Evolutionary conservation across 306 rosid species (phyloP).

Genomic region (Prosopis cineraria): DNA sequence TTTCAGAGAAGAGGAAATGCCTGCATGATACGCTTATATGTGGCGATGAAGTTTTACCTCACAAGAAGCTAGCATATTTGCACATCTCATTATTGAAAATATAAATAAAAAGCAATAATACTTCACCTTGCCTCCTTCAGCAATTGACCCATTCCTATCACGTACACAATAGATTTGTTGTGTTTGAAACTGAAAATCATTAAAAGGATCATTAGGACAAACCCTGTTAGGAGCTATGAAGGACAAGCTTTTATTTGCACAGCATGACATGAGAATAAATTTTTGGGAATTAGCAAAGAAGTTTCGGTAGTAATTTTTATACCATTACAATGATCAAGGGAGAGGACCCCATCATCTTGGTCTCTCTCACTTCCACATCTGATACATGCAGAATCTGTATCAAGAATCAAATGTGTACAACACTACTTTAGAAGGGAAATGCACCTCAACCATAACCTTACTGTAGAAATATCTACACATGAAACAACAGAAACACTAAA

Average conservation of each 20-base stretch:
- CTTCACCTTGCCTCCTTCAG: constrained; percentile 91
- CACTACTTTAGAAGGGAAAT: constrained; percentile 3
- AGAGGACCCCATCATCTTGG: constrained; percentile 80
- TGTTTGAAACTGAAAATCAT: constrained; percentile 71
- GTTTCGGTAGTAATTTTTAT: constrained; percentile 23
- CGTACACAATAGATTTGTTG: constrained; percentile 91
- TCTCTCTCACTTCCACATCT: constrained; percentile 74
- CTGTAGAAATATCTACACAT: background rate
- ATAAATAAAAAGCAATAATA: background rate
- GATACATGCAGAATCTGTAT: constrained; percentile 87
- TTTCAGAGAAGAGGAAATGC: background rate
- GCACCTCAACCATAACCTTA: constrained; percentile 19
- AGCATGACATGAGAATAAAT: constrained; percentile 4
- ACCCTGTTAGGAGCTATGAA: background rate
- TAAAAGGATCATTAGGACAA: background rate
- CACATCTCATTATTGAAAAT: constrained; percentile 11
- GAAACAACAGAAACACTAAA: background rate
- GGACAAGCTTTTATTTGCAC: constrained; percentile 26
- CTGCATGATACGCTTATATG: background rate
- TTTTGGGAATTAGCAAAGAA: background rate
- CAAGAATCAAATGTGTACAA: constrained; percentile 28
- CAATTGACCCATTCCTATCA: constrained; percentile 67
- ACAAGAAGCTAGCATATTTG: constrained; percentile 6
- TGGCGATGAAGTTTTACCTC: background rate
- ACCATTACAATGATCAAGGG: constrained; percentile 76